Evolutionary conservation across 345 rosid species (phyloP), one percentile per base, ranked within the genome.

Genomic region (Populus simonii): DNA sequence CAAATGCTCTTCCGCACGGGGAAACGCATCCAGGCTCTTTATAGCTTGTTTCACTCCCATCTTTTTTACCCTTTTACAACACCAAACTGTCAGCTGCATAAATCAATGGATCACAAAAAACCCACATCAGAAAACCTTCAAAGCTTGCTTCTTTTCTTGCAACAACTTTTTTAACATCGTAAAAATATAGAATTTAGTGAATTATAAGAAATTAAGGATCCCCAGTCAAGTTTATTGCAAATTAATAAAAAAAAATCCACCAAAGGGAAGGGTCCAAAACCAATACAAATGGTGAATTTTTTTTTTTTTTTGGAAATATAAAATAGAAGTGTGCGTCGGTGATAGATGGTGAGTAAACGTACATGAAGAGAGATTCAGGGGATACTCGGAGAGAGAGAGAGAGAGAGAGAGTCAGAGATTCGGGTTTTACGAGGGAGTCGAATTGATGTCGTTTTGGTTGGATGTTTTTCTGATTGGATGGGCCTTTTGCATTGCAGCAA

Each of bases 1-100:
- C 86, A 92, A 83, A 76, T 96, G 99, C 39, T 96, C 99, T 87
- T 96, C 99, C 7, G 99, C 91, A 15, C 98, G 95, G 74, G 98
- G 98, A 74, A 94, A 96, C 10, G 99, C 99, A 80, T 96, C 98
- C 17, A 94, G 75, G 86, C 94, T 85, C 90, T 87, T 88, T 65
- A 96, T 74, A 23, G 92, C 94, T 85, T 92, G 99, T 83, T 89
- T 92, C 69, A 96, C 65, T 61, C 96, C 92, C 98, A 94, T 96
- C 79, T 72, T 53, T 66, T 38, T 13, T 62, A 17, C 38, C 5
- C 61, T 51, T 75, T 27, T 29, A 43, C 20, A 70, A n/a, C 16
- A 27, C 35, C 18, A 29, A 47, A 5, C 55, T 20, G 7, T 25
- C 36, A 59, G 63, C 2, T 59, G 27, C 63, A 59, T n/a, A 59